These are phyloP conservation scores for Syzygium grande DNA, from an alignment of 345 rosid species.

Conservation along the genomic window DNA sequence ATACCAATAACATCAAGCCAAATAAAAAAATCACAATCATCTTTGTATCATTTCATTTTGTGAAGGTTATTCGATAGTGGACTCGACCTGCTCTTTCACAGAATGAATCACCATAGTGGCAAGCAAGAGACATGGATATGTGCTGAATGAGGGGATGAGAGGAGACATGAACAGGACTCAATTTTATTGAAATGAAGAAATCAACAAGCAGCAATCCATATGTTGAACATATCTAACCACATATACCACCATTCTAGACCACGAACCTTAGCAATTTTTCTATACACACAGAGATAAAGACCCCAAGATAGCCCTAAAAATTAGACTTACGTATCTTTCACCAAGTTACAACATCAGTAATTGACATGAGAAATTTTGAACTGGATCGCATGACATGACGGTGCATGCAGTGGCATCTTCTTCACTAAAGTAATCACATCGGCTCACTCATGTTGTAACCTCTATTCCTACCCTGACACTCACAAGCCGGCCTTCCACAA, in stretches of 20 bases:
- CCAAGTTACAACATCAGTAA: no score
- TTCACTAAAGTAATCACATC: constrained; percentile 37
- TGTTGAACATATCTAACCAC: neutral
- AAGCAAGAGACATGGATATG: neutral
- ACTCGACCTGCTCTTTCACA: no score
- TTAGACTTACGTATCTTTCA: neutral
- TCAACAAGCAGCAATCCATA: neutral
- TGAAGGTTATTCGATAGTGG: no score
- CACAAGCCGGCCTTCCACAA: constrained; percentile 17
- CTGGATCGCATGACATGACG: constrained; percentile 41
- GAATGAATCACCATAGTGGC: neutral
- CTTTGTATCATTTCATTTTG: no score
- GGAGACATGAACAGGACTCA: neutral
- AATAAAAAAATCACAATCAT: no score
- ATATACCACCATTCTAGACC: neutral
- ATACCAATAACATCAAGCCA: no score
- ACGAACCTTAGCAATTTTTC: neutral
- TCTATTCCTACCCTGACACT: constrained; percentile 34
- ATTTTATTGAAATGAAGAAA: neutral
- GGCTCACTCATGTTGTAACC: constrained; percentile 3
- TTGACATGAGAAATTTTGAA: neutral
- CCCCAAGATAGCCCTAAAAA: neutral
- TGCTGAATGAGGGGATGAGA: neutral
- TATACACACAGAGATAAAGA: neutral
- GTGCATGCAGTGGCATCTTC: constrained; percentile 42